Evolutionary conservation across 768 basidiomycete genomes (phyloP).

Genomic region (Boletus insuetus): DNA sequence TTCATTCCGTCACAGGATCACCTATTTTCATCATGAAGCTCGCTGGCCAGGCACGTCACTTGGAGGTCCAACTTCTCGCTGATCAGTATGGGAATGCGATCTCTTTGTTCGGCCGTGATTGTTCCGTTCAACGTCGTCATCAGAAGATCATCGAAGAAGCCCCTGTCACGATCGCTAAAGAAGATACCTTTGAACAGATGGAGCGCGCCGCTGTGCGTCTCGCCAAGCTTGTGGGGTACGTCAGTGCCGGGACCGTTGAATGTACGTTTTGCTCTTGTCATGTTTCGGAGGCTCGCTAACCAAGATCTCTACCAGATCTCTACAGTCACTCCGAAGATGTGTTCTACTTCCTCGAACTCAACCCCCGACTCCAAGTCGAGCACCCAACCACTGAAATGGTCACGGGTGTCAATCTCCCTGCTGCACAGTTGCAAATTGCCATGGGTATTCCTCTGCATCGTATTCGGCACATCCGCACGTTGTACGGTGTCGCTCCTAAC

Average conservation of each 20-base stretch:
- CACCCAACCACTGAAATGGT: conserved; percentile 99
- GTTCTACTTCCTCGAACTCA: conserved; percentile 98
- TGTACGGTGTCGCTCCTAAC: conserved; percentile 92
- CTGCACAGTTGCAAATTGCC: conserved; percentile 93
- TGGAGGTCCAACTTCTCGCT: conserved; percentile 97
- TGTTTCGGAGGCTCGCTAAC: background rate
- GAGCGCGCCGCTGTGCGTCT: conserved; percentile 98
- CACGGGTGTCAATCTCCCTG: conserved; percentile 96
- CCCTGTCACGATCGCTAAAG: conserved; percentile 94
- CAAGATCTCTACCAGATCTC: conserved; percentile 56
- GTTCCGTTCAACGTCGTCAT: conserved; percentile 98
- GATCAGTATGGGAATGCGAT: conserved; percentile 99
- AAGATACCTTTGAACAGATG: conserved; percentile 93
- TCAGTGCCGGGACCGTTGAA: conserved; percentile 98
- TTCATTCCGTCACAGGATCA: conserved; percentile 57
- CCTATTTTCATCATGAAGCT: conserved; percentile 99
- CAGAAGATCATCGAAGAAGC: conserved; percentile 99
- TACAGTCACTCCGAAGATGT: conserved; percentile 92
- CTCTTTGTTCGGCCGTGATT: conserved; percentile 97
- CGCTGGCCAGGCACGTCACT: conserved; percentile 93
- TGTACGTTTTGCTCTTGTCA: conserved; percentile 45
- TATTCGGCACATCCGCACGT: conserved; percentile 91
- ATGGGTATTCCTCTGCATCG: conserved; percentile 98
- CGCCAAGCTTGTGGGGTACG: conserved; percentile 98
- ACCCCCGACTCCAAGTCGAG: conserved; percentile 99